Base-by-base conservation (phyloP, 2,329 filamentous ascomycete genomes). In the Fusarium pseudoanthophilum region DNA sequence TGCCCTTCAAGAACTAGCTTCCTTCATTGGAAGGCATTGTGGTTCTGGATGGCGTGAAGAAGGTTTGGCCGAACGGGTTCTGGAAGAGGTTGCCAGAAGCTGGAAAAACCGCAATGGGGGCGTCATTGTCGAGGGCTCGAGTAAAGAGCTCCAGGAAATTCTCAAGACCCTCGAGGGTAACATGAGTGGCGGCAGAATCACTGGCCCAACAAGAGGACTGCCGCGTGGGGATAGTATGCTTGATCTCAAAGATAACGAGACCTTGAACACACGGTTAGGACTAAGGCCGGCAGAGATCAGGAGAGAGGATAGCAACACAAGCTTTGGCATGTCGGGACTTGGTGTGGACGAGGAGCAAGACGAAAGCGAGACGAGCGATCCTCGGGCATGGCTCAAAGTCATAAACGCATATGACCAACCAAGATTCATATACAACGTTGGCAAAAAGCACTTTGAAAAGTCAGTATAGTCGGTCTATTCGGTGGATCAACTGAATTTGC, bases 41-140 rank as follows among this genome's bases (percentile, higher is more conserved):
- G 96, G 96, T 39, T 95, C 95, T 64, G 94, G 92, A 91, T 99
- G 96, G 96, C 90, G 95, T 77, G 95, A 98, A 84, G 95, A 97
- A 80, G 95, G 97, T 0, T 86, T 98, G 37, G 96, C 95, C 6
- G 97, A 99, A 82, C 92, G 92, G 74, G 94, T 98, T 18, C 84
- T 99, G 40, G 96, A 99, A 78, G 96, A 98, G 82, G 90, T 95
- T 13, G 95, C 96, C 2, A 92, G 93, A 81, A 89, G 90, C 75
- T 99, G 96, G 97, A 98, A 98, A 85, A 93, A 92, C 75, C 88
- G 92, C 67, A 95, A 93, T 79, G 94, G 94, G 3, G 93, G 93
- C 28, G 93, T 97, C 60, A 97, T 99, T 73, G 93, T 99, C 6
- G 94, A 98, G 60, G 95, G 95, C 32, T 87, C 88, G 14, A 92